Base-by-base conservation (phyloP, 2,329 filamentous ascomycete species). In the Chrysoporthe deuterocubensis region DNA sequence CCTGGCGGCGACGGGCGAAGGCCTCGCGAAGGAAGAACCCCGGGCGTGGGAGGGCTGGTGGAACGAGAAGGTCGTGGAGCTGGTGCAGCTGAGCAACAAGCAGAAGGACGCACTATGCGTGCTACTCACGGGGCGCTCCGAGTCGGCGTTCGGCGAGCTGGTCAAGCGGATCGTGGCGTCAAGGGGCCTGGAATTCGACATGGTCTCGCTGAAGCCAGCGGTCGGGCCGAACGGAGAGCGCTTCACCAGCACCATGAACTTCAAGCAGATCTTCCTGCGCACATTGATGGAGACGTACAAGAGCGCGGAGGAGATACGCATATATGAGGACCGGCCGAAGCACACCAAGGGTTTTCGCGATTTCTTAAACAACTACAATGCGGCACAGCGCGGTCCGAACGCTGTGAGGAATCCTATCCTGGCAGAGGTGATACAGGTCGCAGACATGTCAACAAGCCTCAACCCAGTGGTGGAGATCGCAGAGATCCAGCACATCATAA, bases 21-120 rank as follows among this genome's bases (percentile, higher is more conserved):
- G 96, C 18, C 77, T 90, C 6, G 92, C 93, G 63, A 87, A 87
- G 67, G 96, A 98, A 79, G 94, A 98, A 78, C 83, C 86, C 54
- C 89, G 89, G 34, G 94, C 87, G 11, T 99, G 95, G 95, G 83
- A 92, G 67, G 94, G 94, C 46, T 97, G 93, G 92, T 99, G 96
- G 96, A 98, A 98, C 75, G 95, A 98, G 76, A 89, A 91, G 73
- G 90, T 99, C 68, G 90, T 89, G 65, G 87, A 94, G 73, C 86
- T 98, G 42, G 93, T 96, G 52, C 85, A 87, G 74, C 82, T 97
- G 66, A 94, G 91, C 77, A 92, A 92, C 83, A 81, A 91, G 75
- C 93, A 97, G 76, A 91, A 93, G 71, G 93, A 96, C 76, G 92
- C 92, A 0, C 82, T 98, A 48, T 93, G 89, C 62, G 90, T 99